phyloP scores from a whole-genome alignment of 1,284 basidiomycete species.

The Ceratobasidium sp. region DNA sequence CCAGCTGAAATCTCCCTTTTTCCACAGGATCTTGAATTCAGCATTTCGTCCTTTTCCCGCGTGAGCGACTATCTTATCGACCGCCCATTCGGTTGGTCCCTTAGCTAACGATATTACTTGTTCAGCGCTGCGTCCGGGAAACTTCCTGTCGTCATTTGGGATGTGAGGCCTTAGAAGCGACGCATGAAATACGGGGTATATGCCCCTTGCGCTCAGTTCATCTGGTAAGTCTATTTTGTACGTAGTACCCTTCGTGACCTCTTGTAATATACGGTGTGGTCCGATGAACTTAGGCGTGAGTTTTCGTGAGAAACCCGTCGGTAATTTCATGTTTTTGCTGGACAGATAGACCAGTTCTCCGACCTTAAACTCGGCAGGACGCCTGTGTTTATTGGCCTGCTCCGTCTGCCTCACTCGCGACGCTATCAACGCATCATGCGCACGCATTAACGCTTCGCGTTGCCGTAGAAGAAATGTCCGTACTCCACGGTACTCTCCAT shows the following conservation, averaged over 20 bases:
- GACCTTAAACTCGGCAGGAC: slow-evolving; percentile 16
- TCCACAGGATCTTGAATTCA: slow-evolving; percentile 54
- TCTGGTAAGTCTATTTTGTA: slow-evolving; percentile 52
- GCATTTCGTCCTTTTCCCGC: slow-evolving; percentile 48
- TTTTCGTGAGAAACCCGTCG: slow-evolving; percentile 50
- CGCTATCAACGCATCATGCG: slow-evolving; percentile 53
- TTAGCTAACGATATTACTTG: background rate
- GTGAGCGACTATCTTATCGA: slow-evolving; percentile 53
- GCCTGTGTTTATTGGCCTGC: slow-evolving; percentile 51
- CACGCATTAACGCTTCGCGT: slow-evolving; percentile 50
- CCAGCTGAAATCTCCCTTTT: slow-evolving; percentile 55
- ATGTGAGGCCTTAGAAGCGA: slow-evolving; percentile 46
- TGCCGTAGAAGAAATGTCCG: slow-evolving; percentile 49
- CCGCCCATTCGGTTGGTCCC: slow-evolving; percentile 52
- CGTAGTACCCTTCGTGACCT: slow-evolving; percentile 47
- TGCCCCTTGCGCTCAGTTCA: slow-evolving; percentile 46
- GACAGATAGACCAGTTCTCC: slow-evolving; percentile 51
- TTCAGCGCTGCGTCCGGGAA: slow-evolving; percentile 17
- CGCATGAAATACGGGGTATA: slow-evolving; percentile 48
- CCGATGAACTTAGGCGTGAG: slow-evolving; percentile 53
- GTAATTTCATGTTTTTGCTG: slow-evolving; percentile 52
- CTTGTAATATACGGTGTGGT: slow-evolving; percentile 51
- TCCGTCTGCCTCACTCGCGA: slow-evolving; percentile 50
- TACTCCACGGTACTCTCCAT: slow-evolving; percentile 50
- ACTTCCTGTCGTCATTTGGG: slow-evolving; percentile 31